Evolutionary conservation across 228 moss, liverwort and hornwort genomes (phyloP).

Genomic region (Sphagnum fallax): DNA sequence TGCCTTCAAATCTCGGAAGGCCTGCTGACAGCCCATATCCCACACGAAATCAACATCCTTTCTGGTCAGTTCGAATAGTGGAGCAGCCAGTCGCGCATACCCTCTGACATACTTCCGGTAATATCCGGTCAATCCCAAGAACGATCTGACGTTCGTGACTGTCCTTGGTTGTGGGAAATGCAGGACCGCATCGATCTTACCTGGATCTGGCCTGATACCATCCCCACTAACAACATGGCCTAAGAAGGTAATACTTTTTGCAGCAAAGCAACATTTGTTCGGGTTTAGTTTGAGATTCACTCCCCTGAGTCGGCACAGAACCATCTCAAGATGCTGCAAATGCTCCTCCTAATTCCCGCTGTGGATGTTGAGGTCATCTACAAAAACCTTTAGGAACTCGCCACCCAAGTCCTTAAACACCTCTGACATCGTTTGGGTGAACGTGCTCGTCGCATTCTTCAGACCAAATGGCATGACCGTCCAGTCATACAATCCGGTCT

Average conservation of each 20-base stretch:
- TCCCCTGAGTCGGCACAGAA: not conserved
- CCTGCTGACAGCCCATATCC: not conserved
- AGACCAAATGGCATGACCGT: too few relatives aligned
- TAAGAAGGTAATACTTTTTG: not conserved
- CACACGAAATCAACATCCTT: not conserved
- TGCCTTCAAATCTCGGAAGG: not conserved
- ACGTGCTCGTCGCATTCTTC: too few relatives aligned
- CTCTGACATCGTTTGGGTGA: too few relatives aligned
- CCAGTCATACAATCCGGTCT: too few relatives aligned
- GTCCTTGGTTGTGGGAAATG: too few relatives aligned
- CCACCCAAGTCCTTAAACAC: too few relatives aligned
- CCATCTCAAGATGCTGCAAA: not conserved
- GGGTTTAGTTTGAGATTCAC: not conserved
- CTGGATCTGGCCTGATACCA: not conserved
- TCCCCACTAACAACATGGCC: not conserved
- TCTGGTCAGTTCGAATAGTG: not conserved
- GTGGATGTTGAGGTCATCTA: not conserved
- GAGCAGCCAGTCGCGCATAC: not conserved
- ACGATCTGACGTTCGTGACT: too few relatives aligned
- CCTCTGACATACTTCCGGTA: not conserved
- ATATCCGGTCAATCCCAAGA: not conserved
- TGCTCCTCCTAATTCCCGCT: not conserved
- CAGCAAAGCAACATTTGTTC: not conserved
- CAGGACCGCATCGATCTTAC: not conserved
- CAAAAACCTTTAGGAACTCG: too few relatives aligned